Base-by-base conservation (phyloP, 2,329 filamentous ascomycete species). In the Aspergillus neoniger region DNA sequence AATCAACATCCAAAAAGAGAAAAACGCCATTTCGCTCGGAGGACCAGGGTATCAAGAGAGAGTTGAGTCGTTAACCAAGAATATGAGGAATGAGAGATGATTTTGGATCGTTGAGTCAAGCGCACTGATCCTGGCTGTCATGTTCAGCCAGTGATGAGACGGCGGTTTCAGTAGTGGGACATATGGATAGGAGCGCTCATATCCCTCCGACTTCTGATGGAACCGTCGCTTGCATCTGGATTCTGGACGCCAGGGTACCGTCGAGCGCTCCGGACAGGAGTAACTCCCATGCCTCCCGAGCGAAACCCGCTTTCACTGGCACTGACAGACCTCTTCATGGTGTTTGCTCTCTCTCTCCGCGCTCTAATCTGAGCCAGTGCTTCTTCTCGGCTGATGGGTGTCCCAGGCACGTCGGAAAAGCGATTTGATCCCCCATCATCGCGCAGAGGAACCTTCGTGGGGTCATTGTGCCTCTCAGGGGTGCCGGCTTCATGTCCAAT, bases 301-400 rank as follows among this genome's bases (percentile, higher is more conserved):
- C 69, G 70, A 12, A 72, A 62, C 5, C 64, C 69, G 38, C 72
- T 71, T 63, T 79, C 77, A 32, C 69, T 74, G 17, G 75, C 74
- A 50, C 77, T 79, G 10, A 72, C 74, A 49, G 76, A 79, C 61
- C 76, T 70, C 60, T 79, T 75, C 60, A 73, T 74, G 56, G 72
- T 79, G 61, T 76, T 76, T n/a, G 80, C 76, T 53, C 79, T 74
- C 14, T 76, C 78, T 57, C 80, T 74, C 50, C 80, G 71, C n/a
- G 79, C 80, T 59, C 79, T 70, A 44, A 82, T 82, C 63, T 81
- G 79, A 7, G 81, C 80, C 1, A 82, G 71, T 2, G 80, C 80
- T 61, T 80, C 76, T 70, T 82, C 80, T 19, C 80, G 76, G 53
- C 73, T 78, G 56, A 81, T 75, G 4, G 80, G 79, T 1, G 76